These are phyloP conservation scores for Pugionium dolabratum DNA, from an alignment of 345 rosid species.

Conservation along the genomic window DNA sequence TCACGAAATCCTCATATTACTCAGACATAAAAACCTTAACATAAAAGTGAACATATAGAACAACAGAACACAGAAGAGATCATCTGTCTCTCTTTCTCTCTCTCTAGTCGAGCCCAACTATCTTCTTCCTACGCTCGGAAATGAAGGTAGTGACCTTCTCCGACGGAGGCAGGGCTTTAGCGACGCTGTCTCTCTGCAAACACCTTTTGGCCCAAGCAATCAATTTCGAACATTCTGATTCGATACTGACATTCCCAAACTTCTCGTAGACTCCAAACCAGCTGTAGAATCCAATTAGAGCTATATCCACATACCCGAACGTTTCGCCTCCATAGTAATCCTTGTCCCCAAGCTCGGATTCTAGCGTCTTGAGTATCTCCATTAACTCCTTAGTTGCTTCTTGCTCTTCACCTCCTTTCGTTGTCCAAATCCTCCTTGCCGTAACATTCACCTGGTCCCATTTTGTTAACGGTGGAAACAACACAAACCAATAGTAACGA, in stretches of 20 bases:
- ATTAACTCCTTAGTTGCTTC: constrained; percentile 30
- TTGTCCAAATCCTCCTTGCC: constrained; percentile 21
- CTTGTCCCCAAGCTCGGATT: constrained; percentile 30
- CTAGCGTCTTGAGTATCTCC: constrained; percentile 27
- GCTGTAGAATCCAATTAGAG: constrained; percentile 21
- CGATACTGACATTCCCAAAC: constrained; percentile 18
- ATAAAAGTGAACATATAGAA: too few relatives aligned
- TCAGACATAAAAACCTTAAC: too few relatives aligned
- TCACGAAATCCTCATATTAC: too few relatives aligned
- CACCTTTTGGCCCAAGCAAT: constrained; percentile 28
- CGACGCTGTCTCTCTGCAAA: constrained; percentile 21
- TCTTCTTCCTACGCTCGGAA: not conserved
- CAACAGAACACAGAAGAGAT: too few relatives aligned
- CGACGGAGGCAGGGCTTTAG: constrained; percentile 17
- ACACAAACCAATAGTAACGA: too few relatives aligned
- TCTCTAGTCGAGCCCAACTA: constrained; percentile 18
- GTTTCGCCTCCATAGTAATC: constrained; percentile 21
- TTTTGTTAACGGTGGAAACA: not conserved
- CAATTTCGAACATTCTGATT: constrained; percentile 18
- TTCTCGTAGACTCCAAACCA: constrained; percentile 29
- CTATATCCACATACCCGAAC: constrained; percentile 34
- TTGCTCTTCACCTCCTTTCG: constrained; percentile 32
- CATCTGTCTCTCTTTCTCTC: too few relatives aligned
- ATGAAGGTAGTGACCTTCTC: constrained; percentile 6
- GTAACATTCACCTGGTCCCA: constrained; percentile 23